These are phyloP conservation scores for Tylopilus intermedius DNA, from an alignment of 768 basidiomycete species.

Conservation along the genomic window DNA sequence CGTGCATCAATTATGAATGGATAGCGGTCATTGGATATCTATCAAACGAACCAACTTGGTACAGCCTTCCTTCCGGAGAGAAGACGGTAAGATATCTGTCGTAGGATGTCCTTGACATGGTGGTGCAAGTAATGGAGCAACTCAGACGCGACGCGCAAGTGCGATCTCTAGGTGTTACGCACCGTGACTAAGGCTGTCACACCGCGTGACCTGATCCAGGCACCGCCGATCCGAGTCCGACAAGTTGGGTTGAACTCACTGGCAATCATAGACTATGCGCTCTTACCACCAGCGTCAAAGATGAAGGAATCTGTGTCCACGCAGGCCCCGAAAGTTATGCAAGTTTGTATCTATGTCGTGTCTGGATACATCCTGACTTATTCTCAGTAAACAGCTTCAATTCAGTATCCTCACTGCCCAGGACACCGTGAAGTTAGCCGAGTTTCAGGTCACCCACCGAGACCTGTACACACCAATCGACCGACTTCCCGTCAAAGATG, in stretches of 20 bases:
- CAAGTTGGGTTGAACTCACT: background rate
- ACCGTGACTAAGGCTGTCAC: conserved; percentile 18
- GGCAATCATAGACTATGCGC: background rate
- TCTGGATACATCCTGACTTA: conserved; percentile 4
- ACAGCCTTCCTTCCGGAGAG: conserved; percentile 93
- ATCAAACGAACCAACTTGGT: conserved; percentile 85
- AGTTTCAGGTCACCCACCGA: conserved; percentile 91
- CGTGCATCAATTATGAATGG: conserved; percentile 3
- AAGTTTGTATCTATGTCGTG: conserved; percentile 20
- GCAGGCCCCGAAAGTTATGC: conserved; percentile 82
- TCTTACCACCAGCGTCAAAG: background rate
- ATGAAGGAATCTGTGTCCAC: conserved; percentile 82
- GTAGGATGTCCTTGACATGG: conserved; percentile 92
- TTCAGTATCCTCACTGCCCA: conserved; percentile 92
- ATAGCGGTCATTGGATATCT: background rate
- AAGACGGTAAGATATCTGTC: conserved; percentile 96
- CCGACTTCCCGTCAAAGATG: conserved; percentile 82
- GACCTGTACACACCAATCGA: conserved; percentile 86
- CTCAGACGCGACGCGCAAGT: conserved; percentile 57
- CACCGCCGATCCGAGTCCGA: background rate
- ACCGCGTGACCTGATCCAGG: background rate
- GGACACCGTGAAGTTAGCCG: conserved; percentile 92
- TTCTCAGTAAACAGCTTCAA: conserved; percentile 84
- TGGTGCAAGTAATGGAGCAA: conserved; percentile 35
- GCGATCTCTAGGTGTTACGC: conserved; percentile 36